Evolutionary conservation across 169 alveolate species (phyloP).

Genomic region (Babesia sp.): DNA sequence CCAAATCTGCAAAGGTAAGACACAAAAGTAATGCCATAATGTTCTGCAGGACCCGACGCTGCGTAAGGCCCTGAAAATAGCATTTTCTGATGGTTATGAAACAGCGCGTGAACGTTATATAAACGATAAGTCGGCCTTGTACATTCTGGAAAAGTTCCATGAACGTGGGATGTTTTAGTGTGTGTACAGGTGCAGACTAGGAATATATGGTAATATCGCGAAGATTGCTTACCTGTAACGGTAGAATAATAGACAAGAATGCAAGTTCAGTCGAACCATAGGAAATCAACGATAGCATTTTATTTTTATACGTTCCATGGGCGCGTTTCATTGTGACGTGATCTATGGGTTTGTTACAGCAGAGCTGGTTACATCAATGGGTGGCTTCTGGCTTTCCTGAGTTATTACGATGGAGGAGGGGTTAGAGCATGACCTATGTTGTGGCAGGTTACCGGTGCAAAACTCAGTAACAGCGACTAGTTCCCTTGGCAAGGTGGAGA

Average conservation of each 20-base stretch:
- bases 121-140: slow-evolving; percentile 19
- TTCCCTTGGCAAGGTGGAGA: not conserved
- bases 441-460: not conserved
- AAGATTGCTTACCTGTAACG: no score
- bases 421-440: not conserved
- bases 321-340: no score
- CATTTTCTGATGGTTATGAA: slow-evolving; percentile 43
- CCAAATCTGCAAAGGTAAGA: slow-evolving; percentile 42
- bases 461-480: not conserved
- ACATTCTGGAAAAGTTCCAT: slow-evolving; percentile 55
- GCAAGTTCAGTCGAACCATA: no score
- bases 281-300: no score
- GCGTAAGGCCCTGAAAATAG: slow-evolving; percentile 37
- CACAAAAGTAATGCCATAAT: not conserved
- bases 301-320: no score
- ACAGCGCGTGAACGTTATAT: slow-evolving; percentile 26
- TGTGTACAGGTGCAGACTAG: not conserved
- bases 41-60: slow-evolving; percentile 28
- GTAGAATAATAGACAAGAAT: no score
- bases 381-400: no score
- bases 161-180: slow-evolving; percentile 40
- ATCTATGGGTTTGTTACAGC: no score
- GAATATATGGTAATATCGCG: no score
- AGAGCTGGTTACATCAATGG: no score
- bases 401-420: not conserved